phyloP scores from a whole-genome alignment of 1,284 basidiomycete species.

The Cerioporus squamosus region DNA sequence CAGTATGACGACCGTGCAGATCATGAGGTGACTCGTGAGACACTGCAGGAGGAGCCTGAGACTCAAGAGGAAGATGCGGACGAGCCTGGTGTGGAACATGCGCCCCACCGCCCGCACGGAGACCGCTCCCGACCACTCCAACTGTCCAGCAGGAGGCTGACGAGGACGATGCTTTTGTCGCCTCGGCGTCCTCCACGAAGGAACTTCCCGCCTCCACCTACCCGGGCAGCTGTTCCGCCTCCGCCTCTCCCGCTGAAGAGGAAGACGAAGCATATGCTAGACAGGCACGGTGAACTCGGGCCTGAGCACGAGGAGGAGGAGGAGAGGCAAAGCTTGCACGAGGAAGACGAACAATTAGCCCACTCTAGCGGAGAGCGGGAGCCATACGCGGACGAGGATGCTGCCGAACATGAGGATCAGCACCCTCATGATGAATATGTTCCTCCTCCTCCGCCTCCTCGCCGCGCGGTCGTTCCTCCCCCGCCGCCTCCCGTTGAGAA shows the following conservation, averaged over 20 bases:
- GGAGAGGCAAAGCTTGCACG: neutral
- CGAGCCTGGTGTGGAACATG: neutral
- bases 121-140: conserved; percentile 10
- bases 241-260: conserved; percentile 11
- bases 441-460: conserved; percentile 18
- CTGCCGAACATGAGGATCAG: neutral
- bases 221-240: conserved; percentile 14
- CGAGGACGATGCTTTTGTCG: neutral
- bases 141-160: conserved; percentile 6
- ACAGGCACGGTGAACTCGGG: conserved; percentile 18
- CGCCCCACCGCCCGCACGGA: conserved; percentile 9
- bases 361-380: neutral
- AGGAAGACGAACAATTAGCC: neutral
- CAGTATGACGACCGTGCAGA: conserved; percentile 2
- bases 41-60: conserved; percentile 1
- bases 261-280: conserved; percentile 14
- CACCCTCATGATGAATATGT: conserved; percentile 4
- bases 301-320: conserved; percentile 16
- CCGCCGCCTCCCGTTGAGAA: conserved; percentile 1
- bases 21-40: conserved; percentile 8
- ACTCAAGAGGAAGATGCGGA: conserved; percentile 5
- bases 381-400: neutral
- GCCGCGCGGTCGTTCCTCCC: neutral
- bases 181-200: conserved; percentile 5
- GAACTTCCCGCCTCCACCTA: conserved; percentile 22